Base-by-base conservation (phyloP, 2,329 filamentous ascomycete genomes). In the Nemania abortiva region DNA sequence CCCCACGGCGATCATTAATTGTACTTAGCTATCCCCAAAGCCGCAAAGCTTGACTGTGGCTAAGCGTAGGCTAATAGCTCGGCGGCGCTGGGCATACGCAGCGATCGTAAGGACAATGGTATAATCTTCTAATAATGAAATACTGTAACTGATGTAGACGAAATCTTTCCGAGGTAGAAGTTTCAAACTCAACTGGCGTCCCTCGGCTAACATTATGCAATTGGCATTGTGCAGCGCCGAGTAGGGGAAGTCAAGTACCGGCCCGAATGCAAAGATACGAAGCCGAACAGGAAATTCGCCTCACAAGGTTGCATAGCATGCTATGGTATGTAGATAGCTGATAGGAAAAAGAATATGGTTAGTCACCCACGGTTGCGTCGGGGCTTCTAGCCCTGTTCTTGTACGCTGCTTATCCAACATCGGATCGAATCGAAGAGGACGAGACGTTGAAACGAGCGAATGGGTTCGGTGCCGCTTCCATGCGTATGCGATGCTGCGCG, bases 31-130 rank as follows among this genome's bases (percentile, higher is more conserved):
- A 65, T 42, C 60, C 50, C 52, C 10, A 34, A 55, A 56, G 61
- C 60, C 60, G 37, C 49, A 64, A 68, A 61, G 66, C 66, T 68
- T 68, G 56, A 65, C 47, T 24, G 42, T 55, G 27, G 6, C 37
- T 34, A 55, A 55, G 54, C 53, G 31, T 37, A 37, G n/a, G 22
- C 63, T 66, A 66, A 60, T 18, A 24, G 50, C 57, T 64, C 9
- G 66, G 66, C 61, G 39, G 31, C 60, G 55, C 66, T 60, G 61
- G 63, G 63, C 63, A 13, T 6, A 55, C 63, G 22, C 31, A 56
- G 18, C n/a, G 18, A 31, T 61, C 56, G 56, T 39, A 49, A 61
- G 37, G 20, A 24, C 49, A n/a, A 45, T 20, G 20, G 6, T 11
- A 24, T 10, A 34, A n/a, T 18, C 39, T 29, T 22, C 4, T 34